phyloP scores from a whole-genome alignment of 2,329 filamentous ascomycete species.

The Epichloe hybrida region DNA sequence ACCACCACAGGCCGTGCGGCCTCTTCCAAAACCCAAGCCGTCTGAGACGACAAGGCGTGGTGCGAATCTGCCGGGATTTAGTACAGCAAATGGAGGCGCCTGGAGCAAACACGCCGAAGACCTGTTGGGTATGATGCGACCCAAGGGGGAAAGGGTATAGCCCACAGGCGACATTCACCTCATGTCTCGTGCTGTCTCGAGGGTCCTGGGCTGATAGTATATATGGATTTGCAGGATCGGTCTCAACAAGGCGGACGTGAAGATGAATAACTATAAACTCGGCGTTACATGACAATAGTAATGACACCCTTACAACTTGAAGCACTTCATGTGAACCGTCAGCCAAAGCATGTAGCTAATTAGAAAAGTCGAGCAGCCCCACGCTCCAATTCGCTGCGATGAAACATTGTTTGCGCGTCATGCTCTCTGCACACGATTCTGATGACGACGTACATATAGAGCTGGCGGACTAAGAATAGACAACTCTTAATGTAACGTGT shows the following conservation, averaged over 20 bases:
- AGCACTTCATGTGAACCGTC: too few species aligned
- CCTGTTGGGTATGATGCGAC: conserved; percentile 47
- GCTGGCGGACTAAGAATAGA: too few species aligned
- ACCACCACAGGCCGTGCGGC: conserved; percentile 10
- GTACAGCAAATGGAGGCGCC: conserved; percentile 42
- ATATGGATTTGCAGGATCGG: not conserved
- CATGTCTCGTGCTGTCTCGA: not conserved
- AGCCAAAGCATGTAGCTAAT: too few species aligned
- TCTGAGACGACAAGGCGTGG: conserved; percentile 1
- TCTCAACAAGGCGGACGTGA: not conserved
- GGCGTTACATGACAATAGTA: not conserved
- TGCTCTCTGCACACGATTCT: too few species aligned
- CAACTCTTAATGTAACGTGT: too few species aligned
- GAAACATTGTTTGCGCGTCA: too few species aligned
- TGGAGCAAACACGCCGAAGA: conserved; percentile 60
- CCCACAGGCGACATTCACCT: not conserved
- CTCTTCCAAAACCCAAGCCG: not conserved
- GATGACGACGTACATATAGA: too few species aligned
- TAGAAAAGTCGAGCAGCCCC: too few species aligned
- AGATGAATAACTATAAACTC: not conserved
- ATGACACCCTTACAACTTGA: too few species aligned
- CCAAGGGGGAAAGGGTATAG: conserved; percentile 18
- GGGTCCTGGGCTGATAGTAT: not conserved
- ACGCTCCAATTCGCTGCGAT: too few species aligned
- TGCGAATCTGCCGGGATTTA: conserved; percentile 27